These are phyloP conservation scores for Orbilia blumenaviensis DNA, from an alignment of 2,329 filamentous ascomycete species.

Conservation along the genomic window DNA sequence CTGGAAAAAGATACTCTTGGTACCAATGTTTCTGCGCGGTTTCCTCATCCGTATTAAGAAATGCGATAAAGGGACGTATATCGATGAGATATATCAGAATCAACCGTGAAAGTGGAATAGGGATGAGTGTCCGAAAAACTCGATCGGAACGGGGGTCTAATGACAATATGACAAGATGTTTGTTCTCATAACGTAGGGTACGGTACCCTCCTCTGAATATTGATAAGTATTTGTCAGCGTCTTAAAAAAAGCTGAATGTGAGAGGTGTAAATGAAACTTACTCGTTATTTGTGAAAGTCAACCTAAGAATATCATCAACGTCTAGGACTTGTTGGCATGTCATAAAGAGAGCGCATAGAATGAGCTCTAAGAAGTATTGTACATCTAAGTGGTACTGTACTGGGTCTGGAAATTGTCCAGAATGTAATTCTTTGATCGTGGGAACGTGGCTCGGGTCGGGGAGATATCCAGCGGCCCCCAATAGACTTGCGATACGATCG, in stretches of 20 bases:
- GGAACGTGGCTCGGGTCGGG: background rate
- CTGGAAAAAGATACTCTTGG: slow-evolving; percentile 32
- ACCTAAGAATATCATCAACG: slow-evolving; percentile 12
- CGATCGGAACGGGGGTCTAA: background rate
- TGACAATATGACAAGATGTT: slow-evolving; percentile 22
- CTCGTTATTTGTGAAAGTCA: slow-evolving; percentile 18
- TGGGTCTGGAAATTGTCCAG: slow-evolving; percentile 25
- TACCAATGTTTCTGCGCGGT: slow-evolving; percentile 18
- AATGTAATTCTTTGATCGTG: background rate
- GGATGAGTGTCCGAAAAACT: slow-evolving; percentile 26
- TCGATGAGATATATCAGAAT: slow-evolving; percentile 40
- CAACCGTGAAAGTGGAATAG: slow-evolving; percentile 32
- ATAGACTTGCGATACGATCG: slow-evolving; percentile 7
- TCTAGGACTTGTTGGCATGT: slow-evolving; percentile 29
- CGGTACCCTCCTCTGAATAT: slow-evolving; percentile 16
- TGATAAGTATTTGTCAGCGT: background rate
- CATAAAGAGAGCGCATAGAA: slow-evolving; percentile 23
- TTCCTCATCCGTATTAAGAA: slow-evolving; percentile 1
- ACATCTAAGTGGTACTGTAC: slow-evolving; percentile 32
- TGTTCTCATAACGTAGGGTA: slow-evolving; percentile 38
- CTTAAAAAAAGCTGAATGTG: background rate
- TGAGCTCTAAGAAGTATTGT: slow-evolving; percentile 34
- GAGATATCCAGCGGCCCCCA: slow-evolving; percentile 14
- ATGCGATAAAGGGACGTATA: slow-evolving; percentile 19
- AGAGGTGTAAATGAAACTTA: no score